Evolutionary conservation across 495 filamentous ascomycete genomes (phyloP), one percentile per base, ranked within the genome.

Genomic region (Trichoderma gamsii): DNA sequence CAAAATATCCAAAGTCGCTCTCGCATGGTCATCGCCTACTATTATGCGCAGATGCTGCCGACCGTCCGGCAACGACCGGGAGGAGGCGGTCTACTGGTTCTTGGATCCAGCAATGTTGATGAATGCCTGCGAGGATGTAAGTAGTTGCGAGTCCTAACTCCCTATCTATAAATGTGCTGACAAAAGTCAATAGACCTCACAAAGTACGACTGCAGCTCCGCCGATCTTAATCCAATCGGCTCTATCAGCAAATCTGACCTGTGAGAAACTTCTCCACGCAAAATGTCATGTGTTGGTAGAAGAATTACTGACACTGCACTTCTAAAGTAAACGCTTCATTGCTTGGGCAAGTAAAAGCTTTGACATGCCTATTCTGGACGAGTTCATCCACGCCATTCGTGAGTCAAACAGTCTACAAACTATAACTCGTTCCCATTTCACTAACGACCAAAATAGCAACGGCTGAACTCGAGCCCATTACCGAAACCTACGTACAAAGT

Each of bases 331-430:
- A 73, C 77, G 82, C 5, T 95, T 96, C 82, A 92, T 94, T 61
- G 77, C 78, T 13, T 95, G 87, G 82, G 86, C 90, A 3, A 67
- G 77, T 32, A 74, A 74, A 25, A 76, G 80, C 16, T 97, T 92
- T 74, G 74, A 85, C 27, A 73, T 97, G 7, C 91, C 91, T 0
- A 87, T 90, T 68, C 83, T 97, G 6, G 91, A 87, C 1, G 84
- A 84, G 4, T 97, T 97, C 79, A 75, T 96, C 27, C 78, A 82
- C 18, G 92, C 93, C 3, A 81, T 84, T 92, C 92, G 0, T 95
- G 91, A 4, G 92, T 92, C 1, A 92, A 92, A 97, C 75, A 83
- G 96, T 0, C 90, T 93, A 71, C 93, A 93, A 15, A 76, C 84
- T 1, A 1, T 27, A 32, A 29, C 29, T 4, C 4, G 29, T 29